These are phyloP conservation scores for Apiotrichum gamsii DNA, from an alignment of 1,284 basidiomycete species.

Conservation along the genomic window DNA sequence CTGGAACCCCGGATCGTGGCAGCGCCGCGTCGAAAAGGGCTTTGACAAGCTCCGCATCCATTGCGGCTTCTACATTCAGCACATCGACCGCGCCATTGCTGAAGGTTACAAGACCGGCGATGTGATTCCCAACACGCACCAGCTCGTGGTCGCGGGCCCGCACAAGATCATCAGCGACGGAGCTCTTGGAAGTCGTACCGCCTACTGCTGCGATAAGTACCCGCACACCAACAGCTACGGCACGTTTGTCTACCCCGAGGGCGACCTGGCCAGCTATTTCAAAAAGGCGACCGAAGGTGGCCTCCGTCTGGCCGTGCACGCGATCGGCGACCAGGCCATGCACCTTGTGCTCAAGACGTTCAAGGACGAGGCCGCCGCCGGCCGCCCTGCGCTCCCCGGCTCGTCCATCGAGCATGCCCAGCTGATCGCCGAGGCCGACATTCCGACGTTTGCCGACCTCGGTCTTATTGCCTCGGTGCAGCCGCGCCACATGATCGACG, in stretches of 20 bases:
- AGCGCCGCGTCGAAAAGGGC: slow-evolving; percentile 23
- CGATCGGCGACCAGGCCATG: slow-evolving; percentile 38
- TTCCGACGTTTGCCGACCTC: slow-evolving; percentile 24
- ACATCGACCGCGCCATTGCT: slow-evolving; percentile 27
- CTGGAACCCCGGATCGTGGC: slow-evolving; percentile 27
- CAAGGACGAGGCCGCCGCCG: slow-evolving; percentile 5
- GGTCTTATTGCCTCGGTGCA: slow-evolving; percentile 36
- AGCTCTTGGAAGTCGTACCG: slow-evolving; percentile 24
- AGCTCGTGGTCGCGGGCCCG: slow-evolving; percentile 29
- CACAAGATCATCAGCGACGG: slow-evolving; percentile 35
- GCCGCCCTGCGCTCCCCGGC: slow-evolving; percentile 19
- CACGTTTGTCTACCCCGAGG: slow-evolving; percentile 15
- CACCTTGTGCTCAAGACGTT: slow-evolving; percentile 24
- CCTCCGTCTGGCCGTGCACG: slow-evolving; percentile 33
- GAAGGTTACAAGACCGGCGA: slow-evolving; percentile 28
- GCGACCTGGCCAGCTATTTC: slow-evolving; percentile 22
- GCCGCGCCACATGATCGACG: slow-evolving; percentile 36
- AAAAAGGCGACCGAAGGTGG: slow-evolving; percentile 18
- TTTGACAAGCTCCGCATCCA: slow-evolving; percentile 29
- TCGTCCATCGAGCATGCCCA: slow-evolving; percentile 40
- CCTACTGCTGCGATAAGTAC: slow-evolving; percentile 37
- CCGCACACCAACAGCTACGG: slow-evolving; percentile 27
- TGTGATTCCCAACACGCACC: slow-evolving; percentile 23
- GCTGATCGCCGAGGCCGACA: slow-evolving; percentile 25
- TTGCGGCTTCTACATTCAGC: slow-evolving; percentile 33